Evolutionary conservation across 768 basidiomycete species (phyloP).

Genomic region (Rhodosporidiobolus sp.): DNA sequence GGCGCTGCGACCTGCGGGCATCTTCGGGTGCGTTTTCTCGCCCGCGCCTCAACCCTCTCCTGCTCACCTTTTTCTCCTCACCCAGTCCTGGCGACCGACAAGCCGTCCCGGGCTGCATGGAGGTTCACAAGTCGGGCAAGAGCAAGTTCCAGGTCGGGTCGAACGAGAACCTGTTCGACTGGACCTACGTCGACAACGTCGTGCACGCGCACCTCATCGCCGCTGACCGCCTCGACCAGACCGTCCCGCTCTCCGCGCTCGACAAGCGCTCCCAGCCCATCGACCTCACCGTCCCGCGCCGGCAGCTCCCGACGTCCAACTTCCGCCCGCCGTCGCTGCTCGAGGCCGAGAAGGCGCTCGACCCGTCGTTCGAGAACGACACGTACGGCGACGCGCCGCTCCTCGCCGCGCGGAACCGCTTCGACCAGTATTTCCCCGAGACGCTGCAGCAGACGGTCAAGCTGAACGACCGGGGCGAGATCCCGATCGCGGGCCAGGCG

Average conservation of each 20-base stretch:
- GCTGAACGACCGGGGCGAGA: background rate
- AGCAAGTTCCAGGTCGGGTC: conserved; percentile 90
- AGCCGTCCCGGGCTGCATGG: conserved; percentile 70
- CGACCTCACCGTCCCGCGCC: conserved; percentile 36
- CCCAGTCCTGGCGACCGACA: conserved; percentile 91
- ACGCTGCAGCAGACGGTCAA: background rate
- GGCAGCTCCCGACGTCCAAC: conserved; percentile 36
- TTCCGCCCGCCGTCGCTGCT: conserved; percentile 28
- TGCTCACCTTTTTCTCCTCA: conserved; percentile 1
- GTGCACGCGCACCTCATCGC: conserved; percentile 91
- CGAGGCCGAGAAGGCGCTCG: conserved; percentile 24
- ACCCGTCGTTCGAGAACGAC: conserved; percentile 35
- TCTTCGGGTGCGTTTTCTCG: conserved; percentile 71
- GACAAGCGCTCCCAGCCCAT: conserved; percentile 49
- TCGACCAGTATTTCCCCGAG: conserved; percentile 43
- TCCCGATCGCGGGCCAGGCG: conserved; percentile 79
- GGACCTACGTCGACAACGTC: conserved; percentile 94
- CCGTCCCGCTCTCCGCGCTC: conserved; percentile 48
- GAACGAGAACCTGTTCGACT: conserved; percentile 90
- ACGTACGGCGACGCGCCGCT: conserved; percentile 26
- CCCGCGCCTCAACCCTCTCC: background rate
- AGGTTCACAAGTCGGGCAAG: conserved; percentile 74
- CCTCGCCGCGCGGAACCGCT: conserved; percentile 39
- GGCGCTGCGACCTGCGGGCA: conserved; percentile 85
- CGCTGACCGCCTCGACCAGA: conserved; percentile 67